These are phyloP conservation scores for Backusella parvicylindrica DNA, from an alignment of 192 early-diverging fungal genomes.

Conservation along the genomic window DNA sequence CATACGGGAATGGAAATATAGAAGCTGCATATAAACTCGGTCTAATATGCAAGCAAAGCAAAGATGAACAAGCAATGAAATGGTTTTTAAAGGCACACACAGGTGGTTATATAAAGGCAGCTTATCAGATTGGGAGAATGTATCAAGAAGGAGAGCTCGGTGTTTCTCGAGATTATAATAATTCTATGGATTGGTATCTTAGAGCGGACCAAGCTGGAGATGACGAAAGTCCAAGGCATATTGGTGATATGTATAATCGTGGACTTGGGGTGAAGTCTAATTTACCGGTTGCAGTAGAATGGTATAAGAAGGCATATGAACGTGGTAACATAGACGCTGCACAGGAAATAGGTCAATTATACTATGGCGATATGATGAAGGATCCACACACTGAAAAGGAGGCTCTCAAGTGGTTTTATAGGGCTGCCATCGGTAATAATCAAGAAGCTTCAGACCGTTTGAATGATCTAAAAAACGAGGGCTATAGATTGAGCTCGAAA, in stretches of 20 bases:
- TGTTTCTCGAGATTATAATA: background rate
- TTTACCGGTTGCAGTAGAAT: background rate
- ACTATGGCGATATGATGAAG: background rate
- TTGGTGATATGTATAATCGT: background rate
- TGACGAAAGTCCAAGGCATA: background rate
- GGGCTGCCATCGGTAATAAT: background rate
- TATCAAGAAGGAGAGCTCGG: background rate
- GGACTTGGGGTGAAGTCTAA: background rate
- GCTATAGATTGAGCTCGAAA: background rate
- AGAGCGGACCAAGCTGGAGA: background rate
- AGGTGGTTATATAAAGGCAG: background rate
- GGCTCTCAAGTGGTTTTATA: background rate
- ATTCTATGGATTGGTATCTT: background rate
- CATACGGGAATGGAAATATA: background rate
- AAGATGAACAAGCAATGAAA: background rate
- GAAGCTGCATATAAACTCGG: background rate
- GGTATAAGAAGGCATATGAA: background rate
- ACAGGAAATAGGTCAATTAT: background rate
- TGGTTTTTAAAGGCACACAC: background rate
- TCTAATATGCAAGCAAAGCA: background rate
- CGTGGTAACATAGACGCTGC: background rate
- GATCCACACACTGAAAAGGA: background rate
- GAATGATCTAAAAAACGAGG: background rate
- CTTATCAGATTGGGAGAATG: background rate
- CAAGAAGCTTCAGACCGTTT: background rate